Evolutionary conservation across 2,329 filamentous ascomycete species (phyloP).

Genomic region (Tolypocladium nubicola): DNA sequence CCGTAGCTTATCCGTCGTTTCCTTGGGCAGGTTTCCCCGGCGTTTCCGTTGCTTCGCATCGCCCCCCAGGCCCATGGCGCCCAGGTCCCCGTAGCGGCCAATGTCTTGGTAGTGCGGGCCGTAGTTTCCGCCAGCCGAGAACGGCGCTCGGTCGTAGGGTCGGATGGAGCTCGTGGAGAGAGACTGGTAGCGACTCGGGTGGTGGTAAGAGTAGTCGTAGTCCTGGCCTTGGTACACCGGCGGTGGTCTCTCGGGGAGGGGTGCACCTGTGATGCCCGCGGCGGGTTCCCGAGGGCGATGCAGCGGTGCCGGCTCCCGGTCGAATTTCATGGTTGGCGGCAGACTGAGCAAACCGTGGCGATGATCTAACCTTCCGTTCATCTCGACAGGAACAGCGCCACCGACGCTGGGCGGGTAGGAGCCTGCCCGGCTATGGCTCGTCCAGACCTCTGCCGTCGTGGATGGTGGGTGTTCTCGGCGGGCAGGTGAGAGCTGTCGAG

Average conservation of each 20-base stretch:
- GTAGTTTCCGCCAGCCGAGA: constrained; percentile 27
- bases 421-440: constrained; percentile 7
- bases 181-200: constrained; percentile 33
- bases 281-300: constrained; percentile 16
- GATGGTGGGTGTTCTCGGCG: constrained; percentile 10
- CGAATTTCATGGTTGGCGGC: constrained; percentile 24
- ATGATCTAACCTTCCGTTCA: constrained; percentile 22
- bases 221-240: constrained; percentile 20
- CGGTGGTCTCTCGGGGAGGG: constrained; percentile 18
- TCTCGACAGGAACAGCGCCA: constrained; percentile 18
- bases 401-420: not conserved
- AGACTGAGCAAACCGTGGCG: constrained; percentile 30
- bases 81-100: constrained; percentile 28
- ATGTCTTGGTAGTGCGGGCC: constrained; percentile 30
- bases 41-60: constrained; percentile 49
- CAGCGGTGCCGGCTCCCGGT: constrained; percentile 20
- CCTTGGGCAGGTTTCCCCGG: constrained; percentile 82
- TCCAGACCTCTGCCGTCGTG: constrained; percentile 23
- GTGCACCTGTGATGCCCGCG: constrained; percentile 11
- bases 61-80: constrained; percentile 22
- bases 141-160: constrained; percentile 32
- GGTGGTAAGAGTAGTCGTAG: constrained; percentile 30
- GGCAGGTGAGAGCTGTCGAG: constrained; percentile 28
- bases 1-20: constrained; percentile 71
- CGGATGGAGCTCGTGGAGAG: constrained; percentile 32